phyloP scores from a whole-genome alignment of 176 grass and related monocot genomes.

The Microstegium vimineum region DNA sequence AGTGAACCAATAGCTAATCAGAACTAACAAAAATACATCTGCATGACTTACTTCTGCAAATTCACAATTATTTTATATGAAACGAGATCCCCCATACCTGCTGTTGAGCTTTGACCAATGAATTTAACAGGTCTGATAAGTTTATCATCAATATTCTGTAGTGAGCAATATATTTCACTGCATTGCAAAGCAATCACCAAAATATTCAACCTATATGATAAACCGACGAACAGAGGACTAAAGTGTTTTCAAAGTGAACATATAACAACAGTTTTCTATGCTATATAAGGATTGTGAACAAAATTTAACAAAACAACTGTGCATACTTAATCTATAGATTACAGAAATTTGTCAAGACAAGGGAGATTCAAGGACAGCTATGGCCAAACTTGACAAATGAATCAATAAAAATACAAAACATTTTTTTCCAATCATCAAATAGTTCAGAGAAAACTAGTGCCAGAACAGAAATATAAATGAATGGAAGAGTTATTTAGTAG shows the following conservation, averaged over 20 bases:
- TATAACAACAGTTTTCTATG: not conserved
- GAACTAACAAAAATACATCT: not conserved
- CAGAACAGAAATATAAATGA: not conserved
- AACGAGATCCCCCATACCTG: not conserved
- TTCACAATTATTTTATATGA: not conserved
- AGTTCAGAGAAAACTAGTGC: not conserved
- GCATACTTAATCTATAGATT: not conserved
- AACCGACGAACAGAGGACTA: not conserved
- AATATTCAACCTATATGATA: not conserved
- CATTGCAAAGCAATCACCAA: not conserved
- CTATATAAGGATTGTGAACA: not conserved
- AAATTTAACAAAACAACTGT: not conserved
- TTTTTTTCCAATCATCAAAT: conserved; percentile 9
- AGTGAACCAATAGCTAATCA: not conserved
- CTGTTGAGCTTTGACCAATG: conserved; percentile 16
- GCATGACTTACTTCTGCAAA: not conserved
- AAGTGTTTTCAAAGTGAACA: not conserved
- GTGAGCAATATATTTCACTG: conserved; percentile 18
- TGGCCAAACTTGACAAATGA: not conserved
- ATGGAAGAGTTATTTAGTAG: not conserved
- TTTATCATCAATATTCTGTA: not conserved
- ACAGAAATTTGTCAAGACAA: not conserved
- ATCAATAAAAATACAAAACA: not conserved
- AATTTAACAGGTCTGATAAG: conserved; percentile 11
- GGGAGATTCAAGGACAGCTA: not conserved